Conservation (phyloP, 2,329 filamentous ascomycete species). For the Aspergillus viridinutans region DNA sequence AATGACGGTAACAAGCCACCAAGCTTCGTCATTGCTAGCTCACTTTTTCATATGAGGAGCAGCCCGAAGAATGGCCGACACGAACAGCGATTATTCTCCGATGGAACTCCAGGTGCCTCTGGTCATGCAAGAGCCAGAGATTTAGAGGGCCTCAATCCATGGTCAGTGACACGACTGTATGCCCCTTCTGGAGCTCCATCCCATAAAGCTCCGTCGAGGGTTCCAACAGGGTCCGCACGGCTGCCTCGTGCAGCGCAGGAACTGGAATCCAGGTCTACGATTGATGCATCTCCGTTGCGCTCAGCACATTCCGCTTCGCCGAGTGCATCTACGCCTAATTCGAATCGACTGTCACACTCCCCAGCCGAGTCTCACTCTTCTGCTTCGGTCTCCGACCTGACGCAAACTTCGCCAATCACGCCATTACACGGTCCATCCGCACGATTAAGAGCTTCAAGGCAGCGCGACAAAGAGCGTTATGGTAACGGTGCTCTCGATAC, state of each 20-base stretch:
- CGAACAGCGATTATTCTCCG: neutral
- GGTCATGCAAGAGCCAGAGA: slow-evolving; percentile 1
- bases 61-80: neutral
- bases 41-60: neutral
- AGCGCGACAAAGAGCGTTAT: slow-evolving; percentile 18
- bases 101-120: neutral
- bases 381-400: neutral
- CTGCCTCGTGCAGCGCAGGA: neutral
- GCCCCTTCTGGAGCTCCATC: slow-evolving; percentile 9
- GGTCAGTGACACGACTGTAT: slow-evolving; percentile 33
- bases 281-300: neutral
- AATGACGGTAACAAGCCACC: neutral
- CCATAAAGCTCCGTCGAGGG: neutral
- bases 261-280: neutral
- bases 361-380: slow-evolving; percentile 8
- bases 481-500: slow-evolving; percentile 28
- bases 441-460: slow-evolving; percentile 9
- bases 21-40: neutral
- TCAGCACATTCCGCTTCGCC: slow-evolving; percentile 7
- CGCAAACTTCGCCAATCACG: slow-evolving; percentile 8
- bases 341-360: slow-evolving; percentile 1
- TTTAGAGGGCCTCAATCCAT: slow-evolving; percentile 29
- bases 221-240: neutral
- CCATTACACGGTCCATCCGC: neutral
- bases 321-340: slow-evolving; percentile 15